These are phyloP conservation scores for Neurospora tetrasperma DNA, from an alignment of 495 filamentous ascomycete species.

Conservation along the genomic window DNA sequence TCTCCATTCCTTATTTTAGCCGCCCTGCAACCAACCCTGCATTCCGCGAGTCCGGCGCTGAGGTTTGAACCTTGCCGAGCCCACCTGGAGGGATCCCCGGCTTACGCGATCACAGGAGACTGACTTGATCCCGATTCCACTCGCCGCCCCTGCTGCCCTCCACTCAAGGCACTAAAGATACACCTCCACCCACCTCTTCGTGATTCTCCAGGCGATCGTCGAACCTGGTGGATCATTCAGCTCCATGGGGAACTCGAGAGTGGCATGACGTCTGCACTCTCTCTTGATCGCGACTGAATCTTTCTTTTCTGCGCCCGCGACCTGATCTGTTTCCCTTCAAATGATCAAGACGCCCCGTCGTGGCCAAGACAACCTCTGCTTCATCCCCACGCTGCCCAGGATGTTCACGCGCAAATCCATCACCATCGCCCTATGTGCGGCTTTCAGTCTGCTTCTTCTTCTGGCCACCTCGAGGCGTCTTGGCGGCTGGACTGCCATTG, in stretches of 20 bases:
- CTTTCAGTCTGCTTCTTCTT: constrained; percentile 18
- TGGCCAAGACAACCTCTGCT: neutral
- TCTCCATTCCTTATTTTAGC: neutral
- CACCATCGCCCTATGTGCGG: constrained; percentile 8
- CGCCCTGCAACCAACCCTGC: neutral
- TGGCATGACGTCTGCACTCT: neutral
- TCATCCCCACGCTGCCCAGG: constrained; percentile 6
- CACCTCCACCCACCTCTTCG: neutral
- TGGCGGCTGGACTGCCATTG: constrained; percentile 17
- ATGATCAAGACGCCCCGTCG: neutral
- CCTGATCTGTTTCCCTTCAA: neutral
- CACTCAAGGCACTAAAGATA: neutral
- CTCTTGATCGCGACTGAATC: neutral
- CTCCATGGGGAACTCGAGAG: neutral
- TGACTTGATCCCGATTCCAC: neutral
- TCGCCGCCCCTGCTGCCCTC: neutral
- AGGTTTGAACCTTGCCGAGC: neutral
- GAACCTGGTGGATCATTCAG: neutral
- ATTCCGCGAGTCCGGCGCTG: neutral
- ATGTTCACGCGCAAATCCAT: constrained; percentile 11
- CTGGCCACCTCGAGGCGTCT: constrained; percentile 20
- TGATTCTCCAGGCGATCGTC: neutral
- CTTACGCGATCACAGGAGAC: neutral
- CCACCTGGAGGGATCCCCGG: neutral
- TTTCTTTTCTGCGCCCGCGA: neutral